Percentiles rank a stretch among this genome's conserved stretches.
phyloP scores from a whole-genome alignment of 2,329 filamentous ascomycete genomes.

The Dothiorella sarmentorum region DNA sequence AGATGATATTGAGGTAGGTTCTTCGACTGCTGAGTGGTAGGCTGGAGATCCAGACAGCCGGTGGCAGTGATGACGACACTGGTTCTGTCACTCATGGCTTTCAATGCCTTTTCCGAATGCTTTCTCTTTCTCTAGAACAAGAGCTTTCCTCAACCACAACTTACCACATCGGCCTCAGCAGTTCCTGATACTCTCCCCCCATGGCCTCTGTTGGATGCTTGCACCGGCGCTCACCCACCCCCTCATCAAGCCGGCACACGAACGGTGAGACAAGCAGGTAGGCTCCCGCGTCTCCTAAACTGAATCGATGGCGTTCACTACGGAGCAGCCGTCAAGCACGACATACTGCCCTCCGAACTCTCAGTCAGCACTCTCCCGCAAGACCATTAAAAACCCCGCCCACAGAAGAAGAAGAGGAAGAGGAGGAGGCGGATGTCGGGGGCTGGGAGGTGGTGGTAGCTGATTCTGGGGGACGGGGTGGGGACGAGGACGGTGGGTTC shows the following conservation, averaged over 20 bases:
- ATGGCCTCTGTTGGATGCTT: not conserved
- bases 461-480: not conserved
- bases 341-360: not conserved
- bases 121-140: not conserved
- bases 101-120: no score
- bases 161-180: not conserved
- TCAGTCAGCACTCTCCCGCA: no score
- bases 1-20: not conserved
- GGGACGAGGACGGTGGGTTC: not conserved
- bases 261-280: not conserved
- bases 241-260: not conserved
- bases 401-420: not conserved
- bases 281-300: not conserved
- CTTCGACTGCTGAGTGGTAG: not conserved
- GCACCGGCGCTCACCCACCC: no score
- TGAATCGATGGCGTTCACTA: not conserved
- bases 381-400: no score
- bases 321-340: not conserved
- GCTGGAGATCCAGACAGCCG: not conserved
- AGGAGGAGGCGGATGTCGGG: not conserved
- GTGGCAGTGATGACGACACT: no score
- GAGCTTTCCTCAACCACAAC: not conserved
- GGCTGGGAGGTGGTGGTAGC: not conserved
- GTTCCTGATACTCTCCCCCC: not conserved
- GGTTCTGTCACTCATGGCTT: no score